Conservation (phyloP, 1,284 basidiomycete species). For the Pterulicium gracile region DNA sequence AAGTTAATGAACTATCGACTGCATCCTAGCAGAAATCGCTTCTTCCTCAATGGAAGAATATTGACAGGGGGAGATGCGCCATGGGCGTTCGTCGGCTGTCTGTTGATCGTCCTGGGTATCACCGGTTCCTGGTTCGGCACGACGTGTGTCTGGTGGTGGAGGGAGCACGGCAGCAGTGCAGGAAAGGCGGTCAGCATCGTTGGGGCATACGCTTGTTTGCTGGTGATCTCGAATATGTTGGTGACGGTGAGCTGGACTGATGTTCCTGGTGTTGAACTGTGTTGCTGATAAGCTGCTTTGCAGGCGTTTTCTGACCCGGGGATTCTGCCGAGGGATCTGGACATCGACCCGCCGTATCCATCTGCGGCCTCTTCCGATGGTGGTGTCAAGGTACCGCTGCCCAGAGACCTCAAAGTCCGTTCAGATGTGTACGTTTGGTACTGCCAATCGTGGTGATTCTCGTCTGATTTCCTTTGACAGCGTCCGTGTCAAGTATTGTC, state of each 20-base stretch:
- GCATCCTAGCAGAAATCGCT: slow-evolving; percentile 66
- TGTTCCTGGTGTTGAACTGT: not conserved
- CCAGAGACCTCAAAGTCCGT: slow-evolving; percentile 73
- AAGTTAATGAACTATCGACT: slow-evolving; percentile 43
- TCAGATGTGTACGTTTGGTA: slow-evolving; percentile 59
- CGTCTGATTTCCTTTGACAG: slow-evolving; percentile 27
- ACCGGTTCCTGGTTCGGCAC: slow-evolving; percentile 75
- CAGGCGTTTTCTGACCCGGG: slow-evolving; percentile 82
- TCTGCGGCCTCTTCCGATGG: slow-evolving; percentile 48
- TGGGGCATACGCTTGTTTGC: slow-evolving; percentile 66
- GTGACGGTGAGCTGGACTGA: slow-evolving; percentile 49
- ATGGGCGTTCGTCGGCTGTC: slow-evolving; percentile 61
- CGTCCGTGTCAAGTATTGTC: slow-evolving; percentile 84
- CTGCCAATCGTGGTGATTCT: slow-evolving; percentile 7
- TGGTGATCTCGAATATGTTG: slow-evolving; percentile 70
- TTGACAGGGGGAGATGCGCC: slow-evolving; percentile 81
- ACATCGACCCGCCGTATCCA: slow-evolving; percentile 73
- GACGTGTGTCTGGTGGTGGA: slow-evolving; percentile 84
- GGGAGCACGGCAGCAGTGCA: slow-evolving; percentile 35
- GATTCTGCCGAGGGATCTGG: slow-evolving; percentile 77
- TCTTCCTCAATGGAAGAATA: slow-evolving; percentile 59
- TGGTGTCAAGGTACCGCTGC: slow-evolving; percentile 53
- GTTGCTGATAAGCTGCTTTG: slow-evolving; percentile 13
- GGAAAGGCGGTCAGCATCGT: slow-evolving; percentile 61
- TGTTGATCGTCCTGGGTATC: slow-evolving; percentile 54